Conservation (phyloP, 2,329 filamentous ascomycete species). For the Xylaria sp. region DNA sequence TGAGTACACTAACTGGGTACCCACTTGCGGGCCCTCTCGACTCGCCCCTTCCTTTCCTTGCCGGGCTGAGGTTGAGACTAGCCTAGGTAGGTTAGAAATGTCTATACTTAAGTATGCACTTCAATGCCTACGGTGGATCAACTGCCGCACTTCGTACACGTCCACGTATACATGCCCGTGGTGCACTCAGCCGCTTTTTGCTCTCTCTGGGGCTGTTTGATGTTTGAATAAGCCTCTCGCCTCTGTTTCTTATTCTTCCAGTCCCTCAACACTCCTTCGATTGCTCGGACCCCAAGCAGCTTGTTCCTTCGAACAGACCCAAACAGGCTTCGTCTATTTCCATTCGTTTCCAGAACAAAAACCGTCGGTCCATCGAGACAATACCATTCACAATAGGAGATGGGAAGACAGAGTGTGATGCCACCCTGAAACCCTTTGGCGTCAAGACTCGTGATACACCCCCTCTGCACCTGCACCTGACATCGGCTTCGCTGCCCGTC, state of each 20-base stretch:
- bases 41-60: too few relatives aligned
- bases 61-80: too few relatives aligned
- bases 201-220: neutral
- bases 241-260: neutral
- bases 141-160: too few relatives aligned
- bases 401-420: neutral
- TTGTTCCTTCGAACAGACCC: too few relatives aligned
- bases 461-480: neutral
- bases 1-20: too few relatives aligned
- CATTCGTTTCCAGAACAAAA: neutral
- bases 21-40: too few relatives aligned
- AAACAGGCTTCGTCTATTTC: neutral
- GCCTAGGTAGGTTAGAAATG: too few relatives aligned
- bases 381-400: neutral
- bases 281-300: neutral
- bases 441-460: too few relatives aligned
- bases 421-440: neutral
- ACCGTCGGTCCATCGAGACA: neutral
- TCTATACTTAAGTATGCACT: too few relatives aligned
- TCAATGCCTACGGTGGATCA: too few relatives aligned
- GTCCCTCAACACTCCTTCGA: too few relatives aligned
- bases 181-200: constrained; percentile 1
- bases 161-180: too few relatives aligned
- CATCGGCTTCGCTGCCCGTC: neutral
- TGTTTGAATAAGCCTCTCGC: neutral